A percentile compares a stretch with the other conserved stretches of the same genome.
These are phyloP conservation scores for Monilinia laxa DNA, from an alignment of 2,329 filamentous ascomycete genomes.

Conservation along the genomic window DNA sequence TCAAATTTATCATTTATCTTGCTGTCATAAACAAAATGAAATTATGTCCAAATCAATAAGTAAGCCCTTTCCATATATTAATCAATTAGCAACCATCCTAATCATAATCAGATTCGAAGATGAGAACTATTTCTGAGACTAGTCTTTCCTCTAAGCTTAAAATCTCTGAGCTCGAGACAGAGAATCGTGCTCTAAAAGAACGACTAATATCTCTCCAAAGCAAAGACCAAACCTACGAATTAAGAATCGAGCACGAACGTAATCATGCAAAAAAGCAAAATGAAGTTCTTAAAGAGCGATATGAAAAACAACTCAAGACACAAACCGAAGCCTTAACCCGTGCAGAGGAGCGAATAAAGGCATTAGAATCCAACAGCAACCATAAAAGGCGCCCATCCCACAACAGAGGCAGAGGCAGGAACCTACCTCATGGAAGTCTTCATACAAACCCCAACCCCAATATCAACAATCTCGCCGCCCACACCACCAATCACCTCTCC, in stretches of 20 bases:
- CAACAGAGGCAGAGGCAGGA: slow-evolving; percentile 29
- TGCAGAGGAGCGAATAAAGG: slow-evolving; percentile 26
- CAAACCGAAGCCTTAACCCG: slow-evolving; percentile 21
- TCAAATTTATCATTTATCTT: slow-evolving; percentile 49
- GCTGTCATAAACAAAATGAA: slow-evolving; percentile 45
- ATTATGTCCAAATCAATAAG: slow-evolving; percentile 43
- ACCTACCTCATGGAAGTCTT: slow-evolving; percentile 4
- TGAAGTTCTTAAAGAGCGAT: slow-evolving; percentile 30
- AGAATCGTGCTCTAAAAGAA: slow-evolving; percentile 27
- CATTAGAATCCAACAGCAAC: slow-evolving; percentile 20
- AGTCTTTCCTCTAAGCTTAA: slow-evolving; percentile 13
- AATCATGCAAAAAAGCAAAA: slow-evolving; percentile 32
- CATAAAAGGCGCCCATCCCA: slow-evolving; percentile 19
- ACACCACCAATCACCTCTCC: neutral
- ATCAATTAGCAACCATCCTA: neutral
- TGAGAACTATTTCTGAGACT: slow-evolving; percentile 26
- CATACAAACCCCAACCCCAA: slow-evolving; percentile 21
- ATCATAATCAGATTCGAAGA: slow-evolving; percentile 28
- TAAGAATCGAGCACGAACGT: slow-evolving; percentile 29
- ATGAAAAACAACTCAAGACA: slow-evolving; percentile 28
- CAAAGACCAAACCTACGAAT: slow-evolving; percentile 28
- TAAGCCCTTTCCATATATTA: slow-evolving; percentile 21
- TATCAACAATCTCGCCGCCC: neutral
- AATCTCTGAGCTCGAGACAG: slow-evolving; percentile 24
- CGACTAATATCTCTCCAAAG: slow-evolving; percentile 29